These are phyloP conservation scores for Prunella vulgaris DNA, from an alignment of 257 asterid species.

Conservation along the genomic window DNA sequence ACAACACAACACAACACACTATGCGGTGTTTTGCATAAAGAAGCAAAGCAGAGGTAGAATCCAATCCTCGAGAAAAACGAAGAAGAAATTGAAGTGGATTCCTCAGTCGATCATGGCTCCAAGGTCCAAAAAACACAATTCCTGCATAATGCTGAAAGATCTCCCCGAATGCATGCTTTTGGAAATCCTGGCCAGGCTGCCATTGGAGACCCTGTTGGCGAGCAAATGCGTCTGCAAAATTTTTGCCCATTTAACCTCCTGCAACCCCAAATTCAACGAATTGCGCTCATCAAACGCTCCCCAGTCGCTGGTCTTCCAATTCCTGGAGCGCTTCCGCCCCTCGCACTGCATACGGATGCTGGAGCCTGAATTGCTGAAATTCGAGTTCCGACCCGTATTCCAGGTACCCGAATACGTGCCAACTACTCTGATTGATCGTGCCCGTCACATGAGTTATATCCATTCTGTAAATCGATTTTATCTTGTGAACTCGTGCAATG, in stretches of 20 bases:
- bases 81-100: too few species aligned
- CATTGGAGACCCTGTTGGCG: conserved; percentile 7
- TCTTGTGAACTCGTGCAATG: conserved; percentile 26
- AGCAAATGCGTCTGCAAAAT: conserved; percentile 25
- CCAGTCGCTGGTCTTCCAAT: conserved; percentile 11
- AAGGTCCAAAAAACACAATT: too few species aligned
- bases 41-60: too few species aligned
- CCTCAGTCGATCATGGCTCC: too few species aligned
- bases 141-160: too few species aligned
- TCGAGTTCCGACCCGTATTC: conserved; percentile 11
- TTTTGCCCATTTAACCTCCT: conserved; percentile 6
- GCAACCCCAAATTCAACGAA: conserved; percentile 2
- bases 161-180: too few species aligned
- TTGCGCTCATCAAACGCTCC: conserved; percentile 16
- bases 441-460: too few species aligned
- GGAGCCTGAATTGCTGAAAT: conserved; percentile 11
- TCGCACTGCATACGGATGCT: neutral
- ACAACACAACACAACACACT: too few species aligned
- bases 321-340: neutral
- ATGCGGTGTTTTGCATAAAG: too few species aligned
- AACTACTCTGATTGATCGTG: too few species aligned
- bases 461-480: neutral
- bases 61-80: too few species aligned
- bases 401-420: neutral
- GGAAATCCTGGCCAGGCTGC: conserved; percentile 20